These are phyloP conservation scores for Melaleuca quinquenervia DNA, from an alignment of 345 rosid genomes.

Conservation along the genomic window DNA sequence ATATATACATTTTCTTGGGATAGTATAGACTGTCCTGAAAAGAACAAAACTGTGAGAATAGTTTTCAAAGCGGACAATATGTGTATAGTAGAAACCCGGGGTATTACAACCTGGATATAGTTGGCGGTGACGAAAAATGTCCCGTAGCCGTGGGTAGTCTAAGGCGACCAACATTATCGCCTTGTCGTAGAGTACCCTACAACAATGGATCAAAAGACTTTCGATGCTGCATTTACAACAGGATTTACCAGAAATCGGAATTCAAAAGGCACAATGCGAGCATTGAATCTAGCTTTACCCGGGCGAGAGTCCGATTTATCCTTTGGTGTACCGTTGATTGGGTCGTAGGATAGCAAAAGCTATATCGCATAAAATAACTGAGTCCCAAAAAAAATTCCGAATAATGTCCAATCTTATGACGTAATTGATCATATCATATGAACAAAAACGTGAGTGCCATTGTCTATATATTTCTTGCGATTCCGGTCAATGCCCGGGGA, in stretches of 20 bases:
- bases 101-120: background rate
- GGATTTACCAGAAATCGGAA: background rate
- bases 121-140: background rate
- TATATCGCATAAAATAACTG: background rate
- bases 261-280: background rate
- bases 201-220: background rate
- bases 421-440: background rate
- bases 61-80: too few species aligned
- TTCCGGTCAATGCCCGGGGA: background rate
- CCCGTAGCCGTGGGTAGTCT: background rate
- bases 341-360: background rate
- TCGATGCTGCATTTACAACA: background rate
- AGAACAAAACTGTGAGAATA: too few species aligned
- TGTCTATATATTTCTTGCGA: background rate
- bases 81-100: too few species aligned
- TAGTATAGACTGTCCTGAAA: too few species aligned
- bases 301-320: background rate
- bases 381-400: background rate
- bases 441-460: background rate
- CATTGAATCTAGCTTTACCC: background rate
- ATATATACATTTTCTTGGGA: too few species aligned
- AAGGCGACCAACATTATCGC: background rate
- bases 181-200: background rate
- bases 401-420: background rate
- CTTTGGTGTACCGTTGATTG: too few species aligned